Base-by-base conservation (phyloP, 441 rosid species). In the Metrosideros polymorpha region DNA sequence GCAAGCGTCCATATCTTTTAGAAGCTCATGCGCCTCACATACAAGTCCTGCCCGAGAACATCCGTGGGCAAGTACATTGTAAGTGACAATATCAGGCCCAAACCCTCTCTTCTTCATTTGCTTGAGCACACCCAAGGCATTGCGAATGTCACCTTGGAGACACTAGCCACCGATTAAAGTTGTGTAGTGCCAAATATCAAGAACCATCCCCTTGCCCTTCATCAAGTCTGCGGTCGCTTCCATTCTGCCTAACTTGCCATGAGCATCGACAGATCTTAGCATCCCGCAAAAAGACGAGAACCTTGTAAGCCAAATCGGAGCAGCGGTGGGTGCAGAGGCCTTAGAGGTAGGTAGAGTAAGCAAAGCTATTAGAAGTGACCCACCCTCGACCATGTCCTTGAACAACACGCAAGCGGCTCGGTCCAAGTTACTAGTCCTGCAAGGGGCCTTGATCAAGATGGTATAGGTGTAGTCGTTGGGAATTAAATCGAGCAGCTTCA, bases 81-180 rank as follows among this genome's bases (percentile, higher is more conserved):
- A 95, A 66, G 93, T 90, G 83, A 95, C 82, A 45, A 92, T 85
- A 88, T 96, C 98, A 66, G 94, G 97, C 83, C 83, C 83, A 27
- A 25, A 84, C 24, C 97, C 96, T 1, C 82, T 89, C 82, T 84
- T 84, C 86, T 66, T 89, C 98, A 97, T 95, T 84, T 94, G 91
- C 32, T 88, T 42, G 29, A 94, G 88, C 89, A 96, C 85, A 45
- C 90, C 89, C 86, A 85, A 84, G 42, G 94, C 98, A 66, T 89
- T 91, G 55, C 30, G 32, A 85, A 90, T n/a, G 83, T 92, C 87
- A 39, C 93, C 95, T 85, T 89, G 89, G 55, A 88, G 89, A 84
- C 92, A 97, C 85, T 90, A 94, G 51, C 98, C 98, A 88, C 54
- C 84, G 32, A 97, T 91, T 85, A 97, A 82, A 86, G 97, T 96